These are phyloP conservation scores for Aspergillus transmontanensis DNA, from an alignment of 2,329 filamentous ascomycete genomes.

Conservation along the genomic window DNA sequence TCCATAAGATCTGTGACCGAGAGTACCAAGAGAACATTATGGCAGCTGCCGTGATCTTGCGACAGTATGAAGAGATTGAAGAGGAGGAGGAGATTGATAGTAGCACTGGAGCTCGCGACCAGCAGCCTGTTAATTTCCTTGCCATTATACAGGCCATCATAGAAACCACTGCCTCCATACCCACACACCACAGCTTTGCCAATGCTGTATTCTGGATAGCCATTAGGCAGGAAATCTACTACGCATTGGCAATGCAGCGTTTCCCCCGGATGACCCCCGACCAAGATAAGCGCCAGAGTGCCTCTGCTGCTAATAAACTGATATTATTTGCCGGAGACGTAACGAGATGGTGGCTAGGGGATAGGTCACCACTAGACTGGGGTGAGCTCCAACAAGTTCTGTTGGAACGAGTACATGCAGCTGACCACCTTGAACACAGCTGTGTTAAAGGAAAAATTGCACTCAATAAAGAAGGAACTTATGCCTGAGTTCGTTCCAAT, in stretches of 20 bases:
- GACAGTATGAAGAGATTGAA: conserved; percentile 31
- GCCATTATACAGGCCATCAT: conserved; percentile 28
- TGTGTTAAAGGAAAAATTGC: neutral
- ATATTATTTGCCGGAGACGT: conserved; percentile 25
- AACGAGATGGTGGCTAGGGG: conserved; percentile 24
- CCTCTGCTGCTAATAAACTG: conserved; percentile 19
- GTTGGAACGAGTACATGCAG: neutral
- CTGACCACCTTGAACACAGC: neutral
- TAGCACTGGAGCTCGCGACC: conserved; percentile 14
- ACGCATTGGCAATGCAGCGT: conserved; percentile 22
- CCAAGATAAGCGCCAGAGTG: conserved; percentile 9
- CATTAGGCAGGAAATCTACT: conserved; percentile 29
- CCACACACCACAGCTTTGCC: conserved; percentile 20
- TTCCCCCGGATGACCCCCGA: conserved; percentile 19
- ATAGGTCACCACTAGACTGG: conserved; percentile 15
- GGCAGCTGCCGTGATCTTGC: conserved; percentile 28
- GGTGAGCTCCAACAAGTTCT: conserved; percentile 6
- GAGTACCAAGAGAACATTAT: conserved; percentile 28
- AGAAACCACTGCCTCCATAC: conserved; percentile 23
- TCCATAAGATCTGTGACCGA: conserved; percentile 19
- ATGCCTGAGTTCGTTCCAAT: conserved; percentile 13
- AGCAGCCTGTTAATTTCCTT: conserved; percentile 23
- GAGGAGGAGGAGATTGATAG: conserved; percentile 31
- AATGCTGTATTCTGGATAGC: conserved; percentile 29
- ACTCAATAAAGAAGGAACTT: neutral